These are phyloP conservation scores for Xerocomellus intermedius DNA, from an alignment of 768 basidiomycete species.

Conservation along the genomic window DNA sequence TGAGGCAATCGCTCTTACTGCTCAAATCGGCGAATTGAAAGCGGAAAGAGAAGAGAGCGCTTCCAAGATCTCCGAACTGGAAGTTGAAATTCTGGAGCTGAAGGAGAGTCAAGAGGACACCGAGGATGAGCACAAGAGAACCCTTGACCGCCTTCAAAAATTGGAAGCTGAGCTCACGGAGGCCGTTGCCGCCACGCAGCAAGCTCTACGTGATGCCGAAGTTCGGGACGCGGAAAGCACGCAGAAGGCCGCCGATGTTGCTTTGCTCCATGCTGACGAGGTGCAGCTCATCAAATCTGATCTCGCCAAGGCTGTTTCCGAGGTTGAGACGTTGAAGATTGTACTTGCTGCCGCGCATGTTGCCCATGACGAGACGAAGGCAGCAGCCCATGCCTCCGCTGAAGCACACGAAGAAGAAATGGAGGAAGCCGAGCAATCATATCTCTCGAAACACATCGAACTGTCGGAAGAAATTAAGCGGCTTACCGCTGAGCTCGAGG, in stretches of 20 bases:
- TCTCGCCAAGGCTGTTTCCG: constrained; percentile 41
- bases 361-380: constrained; percentile 49
- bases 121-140: constrained; percentile 55
- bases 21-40: constrained; percentile 53
- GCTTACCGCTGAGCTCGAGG: constrained; percentile 65
- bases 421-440: constrained; percentile 50
- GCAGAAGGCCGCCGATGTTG: constrained; percentile 39
- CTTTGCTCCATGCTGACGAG: constrained; percentile 45
- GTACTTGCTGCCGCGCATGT: constrained; percentile 46
- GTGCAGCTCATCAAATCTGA: constrained; percentile 45
- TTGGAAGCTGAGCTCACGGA: constrained; percentile 55
- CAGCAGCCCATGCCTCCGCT: constrained; percentile 42
- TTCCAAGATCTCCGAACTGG: constrained; percentile 73
- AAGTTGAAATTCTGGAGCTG: constrained; percentile 76
- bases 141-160: constrained; percentile 44
- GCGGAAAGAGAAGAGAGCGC: constrained; percentile 69
- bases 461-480: constrained; percentile 54
- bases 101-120: constrained; percentile 66
- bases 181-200: constrained; percentile 46
- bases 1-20: constrained; percentile 41
- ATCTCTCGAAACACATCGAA: constrained; percentile 49
- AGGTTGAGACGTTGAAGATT: constrained; percentile 45
- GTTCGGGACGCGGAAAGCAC: constrained; percentile 48
- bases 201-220: constrained; percentile 45
- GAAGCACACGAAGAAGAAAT: constrained; percentile 49